Percentiles rank a stretch among this genome's conserved stretches.
phyloP scores from a whole-genome alignment of 2,329 filamentous ascomycete genomes.

The Stachybotrys chartarum region DNA sequence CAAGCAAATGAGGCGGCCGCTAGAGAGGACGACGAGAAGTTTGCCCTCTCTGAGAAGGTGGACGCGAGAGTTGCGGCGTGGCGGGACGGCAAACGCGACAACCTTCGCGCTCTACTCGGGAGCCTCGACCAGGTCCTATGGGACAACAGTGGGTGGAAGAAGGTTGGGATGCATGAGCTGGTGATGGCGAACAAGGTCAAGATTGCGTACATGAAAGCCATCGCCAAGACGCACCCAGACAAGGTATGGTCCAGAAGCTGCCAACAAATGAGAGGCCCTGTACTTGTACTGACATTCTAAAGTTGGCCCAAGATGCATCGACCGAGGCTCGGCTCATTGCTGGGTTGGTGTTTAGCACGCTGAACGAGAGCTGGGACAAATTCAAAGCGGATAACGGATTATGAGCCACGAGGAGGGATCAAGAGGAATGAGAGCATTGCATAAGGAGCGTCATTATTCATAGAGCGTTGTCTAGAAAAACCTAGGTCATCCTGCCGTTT shows the following conservation, averaged over 20 bases:
- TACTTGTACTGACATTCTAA: not conserved
- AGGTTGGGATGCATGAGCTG: slow-evolving; percentile 87
- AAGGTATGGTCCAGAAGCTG: slow-evolving; percentile 59
- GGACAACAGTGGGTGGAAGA: slow-evolving; percentile 93
- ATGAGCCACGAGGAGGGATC: slow-evolving; percentile 21
- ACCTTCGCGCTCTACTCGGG: slow-evolving; percentile 77
- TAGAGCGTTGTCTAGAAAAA: not conserved
- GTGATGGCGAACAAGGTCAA: slow-evolving; percentile 94
- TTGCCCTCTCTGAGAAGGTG: slow-evolving; percentile 78
- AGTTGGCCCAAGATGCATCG: slow-evolving; percentile 58
- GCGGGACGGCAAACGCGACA: slow-evolving; percentile 89
- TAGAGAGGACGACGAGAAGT: slow-evolving; percentile 84
- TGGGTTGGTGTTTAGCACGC: slow-evolving; percentile 56
- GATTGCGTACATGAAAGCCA: slow-evolving; percentile 97
- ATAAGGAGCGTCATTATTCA: not conserved
- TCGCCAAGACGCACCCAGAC: slow-evolving; percentile 96
- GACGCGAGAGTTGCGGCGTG: slow-evolving; percentile 73
- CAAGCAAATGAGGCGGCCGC: slow-evolving; percentile 82
- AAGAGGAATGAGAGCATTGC: not conserved
- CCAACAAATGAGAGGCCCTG: not conserved
- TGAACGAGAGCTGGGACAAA: slow-evolving; percentile 69
- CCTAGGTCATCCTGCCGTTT: not conserved
- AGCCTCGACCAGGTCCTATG: slow-evolving; percentile 87
- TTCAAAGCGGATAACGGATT: slow-evolving; percentile 64
- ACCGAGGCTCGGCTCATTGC: slow-evolving; percentile 62